phyloP scores from a whole-genome alignment of 2,329 filamentous ascomycete genomes.

The Neoascochyta sp. region DNA sequence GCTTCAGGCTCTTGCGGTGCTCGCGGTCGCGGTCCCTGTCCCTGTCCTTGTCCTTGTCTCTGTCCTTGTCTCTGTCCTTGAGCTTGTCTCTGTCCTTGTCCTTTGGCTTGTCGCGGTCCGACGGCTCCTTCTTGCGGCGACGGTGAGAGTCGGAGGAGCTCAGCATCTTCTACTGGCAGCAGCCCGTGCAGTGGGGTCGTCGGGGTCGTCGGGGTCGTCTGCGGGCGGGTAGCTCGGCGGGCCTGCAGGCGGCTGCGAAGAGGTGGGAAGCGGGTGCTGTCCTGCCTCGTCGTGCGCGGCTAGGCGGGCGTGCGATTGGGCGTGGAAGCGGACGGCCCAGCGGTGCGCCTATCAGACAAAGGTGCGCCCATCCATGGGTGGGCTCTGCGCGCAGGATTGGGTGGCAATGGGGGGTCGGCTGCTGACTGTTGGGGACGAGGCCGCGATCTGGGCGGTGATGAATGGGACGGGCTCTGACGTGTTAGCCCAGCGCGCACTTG shows the following conservation, averaged over 20 bases:
- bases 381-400: conserved; percentile 9
- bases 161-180: conserved; percentile 26
- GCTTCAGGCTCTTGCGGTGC: conserved; percentile 24
- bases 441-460: conserved; percentile 3
- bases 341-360: conserved; percentile 33
- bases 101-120: too few relatives aligned
- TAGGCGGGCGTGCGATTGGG: conserved; percentile 30
- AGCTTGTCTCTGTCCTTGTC: conserved; percentile 2
- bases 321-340: conserved; percentile 17
- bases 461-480: conserved; percentile 15
- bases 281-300: conserved; percentile 24
- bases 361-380: conserved; percentile 27
- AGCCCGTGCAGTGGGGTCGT: too few relatives aligned
- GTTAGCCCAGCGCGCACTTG: too few relatives aligned
- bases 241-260: conserved; percentile 18
- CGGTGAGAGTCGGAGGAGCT: conserved; percentile 34
- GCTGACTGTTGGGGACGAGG: conserved; percentile 6
- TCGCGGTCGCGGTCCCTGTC: conserved; percentile 21
- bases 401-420: conserved; percentile 1
- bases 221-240: conserved; percentile 13
- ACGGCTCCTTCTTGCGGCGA: conserved; percentile 40
- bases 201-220: conserved; percentile 13
- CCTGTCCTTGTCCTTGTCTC: conserved; percentile 21
- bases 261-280: conserved; percentile 9
- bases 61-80: conserved; percentile 3